phyloP scores from a whole-genome alignment of 176 grass and related monocot genomes.

The Musa schizocarpa region DNA sequence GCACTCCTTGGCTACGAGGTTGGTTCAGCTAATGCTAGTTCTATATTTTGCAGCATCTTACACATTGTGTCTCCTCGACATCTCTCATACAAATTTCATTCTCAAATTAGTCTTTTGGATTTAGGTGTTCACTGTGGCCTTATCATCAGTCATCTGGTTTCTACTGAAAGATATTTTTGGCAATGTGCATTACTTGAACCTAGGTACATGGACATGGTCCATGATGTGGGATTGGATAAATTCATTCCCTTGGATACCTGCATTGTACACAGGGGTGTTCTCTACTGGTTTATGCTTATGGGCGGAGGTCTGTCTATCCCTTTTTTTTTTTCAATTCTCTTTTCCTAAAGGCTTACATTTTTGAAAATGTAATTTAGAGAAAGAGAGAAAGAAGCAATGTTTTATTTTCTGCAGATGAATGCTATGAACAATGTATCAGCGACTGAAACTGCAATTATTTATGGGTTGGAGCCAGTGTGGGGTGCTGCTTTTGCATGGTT shows the following conservation, averaged over 20 bases:
- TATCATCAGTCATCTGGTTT: conserved; percentile 72
- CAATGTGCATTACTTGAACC: conserved; percentile 31
- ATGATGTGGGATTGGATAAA: conserved; percentile 43
- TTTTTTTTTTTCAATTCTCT: not conserved
- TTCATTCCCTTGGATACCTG: conserved; percentile 96
- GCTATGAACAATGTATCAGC: conserved; percentile 75
- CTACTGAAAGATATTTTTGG: conserved; percentile 46
- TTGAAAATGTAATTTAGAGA: conserved; percentile 1
- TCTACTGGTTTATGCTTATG: conserved; percentile 86
- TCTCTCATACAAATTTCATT: not conserved
- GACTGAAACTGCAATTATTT: conserved; percentile 70
- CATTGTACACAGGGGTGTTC: conserved; percentile 70
- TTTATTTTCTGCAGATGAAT: conserved; percentile 47
- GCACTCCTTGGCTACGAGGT: conserved; percentile 76
- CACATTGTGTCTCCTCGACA: not conserved
- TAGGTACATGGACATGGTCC: conserved; percentile 39
- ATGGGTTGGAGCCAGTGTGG: conserved; percentile 83
- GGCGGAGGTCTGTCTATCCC: conserved; percentile 56
- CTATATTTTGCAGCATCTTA: not conserved
- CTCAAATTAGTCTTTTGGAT: conserved; percentile 3
- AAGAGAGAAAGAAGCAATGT: not conserved
- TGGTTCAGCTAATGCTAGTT: not conserved
- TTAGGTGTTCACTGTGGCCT: conserved; percentile 71
- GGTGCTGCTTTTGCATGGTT: conserved; percentile 87
- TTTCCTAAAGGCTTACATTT: not conserved